Base-by-base conservation (phyloP, 139 green algal species). In the Picochlorum costavermella region DNA sequence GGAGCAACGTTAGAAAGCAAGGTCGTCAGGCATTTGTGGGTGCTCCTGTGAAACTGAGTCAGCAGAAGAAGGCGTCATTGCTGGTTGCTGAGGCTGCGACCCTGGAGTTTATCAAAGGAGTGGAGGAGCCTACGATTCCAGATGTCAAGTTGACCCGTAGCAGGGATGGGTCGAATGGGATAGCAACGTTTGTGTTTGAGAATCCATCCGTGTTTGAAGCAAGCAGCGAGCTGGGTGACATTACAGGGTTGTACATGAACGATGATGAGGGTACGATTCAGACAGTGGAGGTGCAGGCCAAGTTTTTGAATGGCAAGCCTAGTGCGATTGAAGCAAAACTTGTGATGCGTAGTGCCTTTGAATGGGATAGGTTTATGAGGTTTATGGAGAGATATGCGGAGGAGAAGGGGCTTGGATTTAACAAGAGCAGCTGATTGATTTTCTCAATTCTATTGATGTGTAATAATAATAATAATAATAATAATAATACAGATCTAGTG, bases 311-410 rank as follows among this genome's bases (percentile, higher is more conserved):
- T 70, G 94, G 90, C 56, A 96, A 96, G 79, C 89, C 89, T 6
- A 79, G 81, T 46, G 58, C 67, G 9, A 87, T 87, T 23, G 80
- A 88, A 64, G 63, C 64, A 28, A 72, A 72, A 33, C 80, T 86
- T 36, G 56, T 87, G 25, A 87, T 87, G 80, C 64, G 72, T 49
- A 86, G 56, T 64, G 69, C 77, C 25, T 83, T 87, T 65, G 89
- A 97, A 50, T 97, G 89, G 87, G 86, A 97, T 61, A 68, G 92
- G 13, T 98, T 97, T 76, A 95, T 97, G 82, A 76, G 93, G 1
- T 98, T 98, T 84, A 98, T 98, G 93, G 92, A 98, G 79, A 68
- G 92, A 26, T 98, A 96, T 70, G 80, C 90, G 0, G 81, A 91
- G 64, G 82, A 88, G 23, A 86, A 93, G 49, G 84, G 71, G 4